Base-by-base conservation (phyloP, 345 rosid species). In the Ceriops tagal region DNA sequence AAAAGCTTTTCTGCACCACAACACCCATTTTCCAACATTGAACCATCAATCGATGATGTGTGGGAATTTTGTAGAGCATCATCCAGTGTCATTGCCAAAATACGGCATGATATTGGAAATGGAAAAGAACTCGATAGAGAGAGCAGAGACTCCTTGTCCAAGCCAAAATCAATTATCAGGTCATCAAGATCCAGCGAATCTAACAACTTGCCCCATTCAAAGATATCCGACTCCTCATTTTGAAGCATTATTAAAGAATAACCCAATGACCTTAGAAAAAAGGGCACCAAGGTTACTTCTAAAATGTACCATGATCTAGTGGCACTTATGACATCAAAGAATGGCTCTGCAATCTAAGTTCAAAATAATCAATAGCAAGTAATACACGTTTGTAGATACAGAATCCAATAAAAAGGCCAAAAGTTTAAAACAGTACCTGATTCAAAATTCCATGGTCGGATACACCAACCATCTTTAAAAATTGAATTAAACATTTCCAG, bases 251-350 rank as follows among this genome's bases (percentile, higher is more conserved):
- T 84, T 68, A 83, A 75, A 20, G 90, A 79, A 65, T 83, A 61
- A 68, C 83, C 81, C 72, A 83, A 79, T 56, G 91, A 87, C 76
- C 88, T 83, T 31, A 93, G 74, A 60, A 83, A 80, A 85, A 83
- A 89, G 34, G 96, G 95, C 60, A 93, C 88, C 87, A 89, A 82
- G 28, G 72, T 85, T 78, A 71, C 79, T 81, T 84, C 86, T 78
- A 93, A 71, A 58, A 70, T 61, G 55, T 53, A 80, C 95, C 96
- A 88, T 39, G 87, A 70, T 66, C 83, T 71, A 61, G 87, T 86
- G 73, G 74, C 73, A 18, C 22, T 78, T 73, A 89, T 91, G 66
- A 84, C 89, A 78, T 79, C 78, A 70, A 93, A 82, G 75, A 91
- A 82, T 19, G 81, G 83, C 58, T 87, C 85, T 37, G 83, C 77